Evolutionary conservation across 805 yeast species (phyloP).

Genomic region (Starmerella riodocensis): DNA sequence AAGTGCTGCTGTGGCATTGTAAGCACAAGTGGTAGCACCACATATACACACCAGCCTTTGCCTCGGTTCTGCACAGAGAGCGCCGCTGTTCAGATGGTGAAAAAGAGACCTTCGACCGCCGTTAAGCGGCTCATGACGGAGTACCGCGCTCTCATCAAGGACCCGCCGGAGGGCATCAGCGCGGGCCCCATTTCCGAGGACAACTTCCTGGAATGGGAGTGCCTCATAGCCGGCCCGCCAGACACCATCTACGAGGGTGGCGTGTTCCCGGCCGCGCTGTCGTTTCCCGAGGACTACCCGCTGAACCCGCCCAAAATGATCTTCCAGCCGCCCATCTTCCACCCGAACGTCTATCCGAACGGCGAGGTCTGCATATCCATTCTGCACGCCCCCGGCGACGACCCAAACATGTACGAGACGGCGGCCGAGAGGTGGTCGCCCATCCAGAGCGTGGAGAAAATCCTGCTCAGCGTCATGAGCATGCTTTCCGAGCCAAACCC

Average conservation of each 20-base stretch:
- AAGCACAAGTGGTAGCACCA: too few species aligned
- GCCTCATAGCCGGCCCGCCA: constrained; percentile 68
- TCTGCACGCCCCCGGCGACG: constrained; percentile 92
- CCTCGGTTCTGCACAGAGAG: too few species aligned
- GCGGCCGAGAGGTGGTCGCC: constrained; percentile 99
- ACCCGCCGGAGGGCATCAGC: constrained; percentile 87
- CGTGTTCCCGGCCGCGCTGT: constrained; percentile 62
- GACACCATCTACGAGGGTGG: constrained; percentile 82
- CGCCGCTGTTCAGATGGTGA: too few species aligned
- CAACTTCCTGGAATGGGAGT: constrained; percentile 69
- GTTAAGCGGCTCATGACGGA: constrained; percentile 79
- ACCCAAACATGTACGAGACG: constrained; percentile 86
- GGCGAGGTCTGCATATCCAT: constrained; percentile 95
- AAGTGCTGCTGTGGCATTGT: too few species aligned
- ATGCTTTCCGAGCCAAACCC: constrained; percentile 93
- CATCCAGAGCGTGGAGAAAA: constrained; percentile 94
- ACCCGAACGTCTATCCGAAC: constrained; percentile 85
- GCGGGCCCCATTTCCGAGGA: constrained; percentile 81
- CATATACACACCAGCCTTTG: too few species aligned
- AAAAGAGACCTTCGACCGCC: constrained; percentile 41
- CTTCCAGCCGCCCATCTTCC: constrained; percentile 71
- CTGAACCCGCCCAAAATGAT: constrained; percentile 64
- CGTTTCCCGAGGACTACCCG: constrained; percentile 71
- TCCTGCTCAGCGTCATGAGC: constrained; percentile 78
- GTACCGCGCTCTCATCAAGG: constrained; percentile 68